These are phyloP conservation scores for Macrotyloma uniflorum DNA, from an alignment of 306 rosid species.

Conservation along the genomic window DNA sequence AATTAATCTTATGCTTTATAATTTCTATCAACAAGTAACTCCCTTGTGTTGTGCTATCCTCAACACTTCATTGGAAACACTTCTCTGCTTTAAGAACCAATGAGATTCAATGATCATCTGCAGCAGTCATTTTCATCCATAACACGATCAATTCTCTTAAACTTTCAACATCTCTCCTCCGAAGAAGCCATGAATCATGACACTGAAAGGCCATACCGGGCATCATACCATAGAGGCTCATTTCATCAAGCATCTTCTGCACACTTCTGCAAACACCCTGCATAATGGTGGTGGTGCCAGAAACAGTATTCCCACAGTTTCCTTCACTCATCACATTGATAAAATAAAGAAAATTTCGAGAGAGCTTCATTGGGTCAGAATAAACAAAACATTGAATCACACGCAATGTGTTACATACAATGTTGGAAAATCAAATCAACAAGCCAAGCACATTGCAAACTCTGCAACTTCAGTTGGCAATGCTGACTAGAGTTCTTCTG, in stretches of 20 bases:
- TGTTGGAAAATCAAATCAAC: slow-evolving; percentile 48
- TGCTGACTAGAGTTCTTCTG: background rate
- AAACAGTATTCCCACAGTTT: slow-evolving; percentile 56
- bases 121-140: slow-evolving; percentile 55
- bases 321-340: slow-evolving; percentile 52
- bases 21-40: slow-evolving; percentile 30
- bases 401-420: slow-evolving; percentile 34
- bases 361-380: slow-evolving; percentile 29
- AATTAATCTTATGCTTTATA: slow-evolving; percentile 55
- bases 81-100: slow-evolving; percentile 11
- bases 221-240: slow-evolving; percentile 50
- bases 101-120: slow-evolving; percentile 42
- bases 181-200: slow-evolving; percentile 53
- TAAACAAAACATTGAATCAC: background rate
- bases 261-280: slow-evolving; percentile 48
- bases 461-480: slow-evolving; percentile 16
- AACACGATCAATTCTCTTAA: slow-evolving; percentile 44
- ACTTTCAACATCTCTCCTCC: slow-evolving; percentile 39
- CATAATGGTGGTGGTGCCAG: slow-evolving; percentile 57
- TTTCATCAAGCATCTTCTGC: slow-evolving; percentile 68
- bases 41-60: slow-evolving; percentile 44
- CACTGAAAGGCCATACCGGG: slow-evolving; percentile 49
- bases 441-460: slow-evolving; percentile 59
- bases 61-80: slow-evolving; percentile 57
- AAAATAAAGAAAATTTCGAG: slow-evolving; percentile 29